phyloP scores from a whole-genome alignment of 805 yeast genomes.

The Citeromyces matritensis region DNA sequence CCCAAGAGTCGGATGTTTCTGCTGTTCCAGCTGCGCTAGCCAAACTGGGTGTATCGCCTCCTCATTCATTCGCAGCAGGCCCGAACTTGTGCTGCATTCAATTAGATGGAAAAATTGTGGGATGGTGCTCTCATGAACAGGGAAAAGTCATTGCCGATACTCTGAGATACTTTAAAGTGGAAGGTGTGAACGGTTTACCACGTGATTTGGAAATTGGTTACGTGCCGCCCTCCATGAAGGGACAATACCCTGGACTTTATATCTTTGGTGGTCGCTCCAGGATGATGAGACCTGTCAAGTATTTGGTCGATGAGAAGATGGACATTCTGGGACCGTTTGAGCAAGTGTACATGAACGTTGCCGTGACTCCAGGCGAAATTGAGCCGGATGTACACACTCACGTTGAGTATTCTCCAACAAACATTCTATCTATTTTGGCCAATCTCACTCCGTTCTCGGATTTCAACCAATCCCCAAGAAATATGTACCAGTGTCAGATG shows the following conservation, averaged over 20 bases:
- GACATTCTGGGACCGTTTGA: conserved; percentile 96
- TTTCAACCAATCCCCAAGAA: conserved; percentile 97
- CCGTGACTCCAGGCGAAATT: conserved; percentile 88
- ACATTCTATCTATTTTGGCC: conserved; percentile 86
- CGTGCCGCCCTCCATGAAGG: conserved; percentile 90
- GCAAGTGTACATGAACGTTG: conserved; percentile 93
- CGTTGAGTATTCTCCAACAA: conserved; percentile 91
- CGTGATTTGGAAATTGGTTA: conserved; percentile 82
- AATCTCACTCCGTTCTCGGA: conserved; percentile 97
- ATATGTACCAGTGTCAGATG: conserved; percentile 99
- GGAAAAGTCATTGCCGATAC: conserved; percentile 82
- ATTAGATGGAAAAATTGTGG: conserved; percentile 81
- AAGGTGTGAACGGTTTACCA: conserved; percentile 68
- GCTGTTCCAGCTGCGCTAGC: conserved; percentile 51
- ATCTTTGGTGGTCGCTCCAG: conserved; percentile 86
- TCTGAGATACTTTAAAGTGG: conserved; percentile 83
- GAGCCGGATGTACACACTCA: conserved; percentile 71
- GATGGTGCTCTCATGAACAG: conserved; percentile 87
- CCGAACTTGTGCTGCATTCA: conserved; percentile 84
- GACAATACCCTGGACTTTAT: conserved; percentile 94
- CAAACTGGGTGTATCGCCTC: conserved; percentile 68
- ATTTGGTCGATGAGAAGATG: conserved; percentile 67
- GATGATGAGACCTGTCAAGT: conserved; percentile 92
- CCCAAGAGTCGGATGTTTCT: conserved; percentile 60
- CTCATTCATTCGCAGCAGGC: conserved; percentile 74